Base-by-base conservation (phyloP, 768 basidiomycete genomes). In the Podaxis sp. region DNA sequence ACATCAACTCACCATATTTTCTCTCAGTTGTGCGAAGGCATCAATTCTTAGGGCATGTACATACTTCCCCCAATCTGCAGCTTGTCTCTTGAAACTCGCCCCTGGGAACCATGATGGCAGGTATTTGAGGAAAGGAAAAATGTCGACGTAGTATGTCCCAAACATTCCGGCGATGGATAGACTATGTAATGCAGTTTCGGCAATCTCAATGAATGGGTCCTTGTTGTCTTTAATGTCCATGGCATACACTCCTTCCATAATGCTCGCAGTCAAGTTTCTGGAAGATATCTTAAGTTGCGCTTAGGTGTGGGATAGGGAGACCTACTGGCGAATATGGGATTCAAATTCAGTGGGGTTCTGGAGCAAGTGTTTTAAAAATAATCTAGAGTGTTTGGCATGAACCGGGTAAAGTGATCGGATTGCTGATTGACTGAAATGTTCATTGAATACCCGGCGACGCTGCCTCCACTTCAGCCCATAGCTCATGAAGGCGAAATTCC, bases 381-480 rank as follows among this genome's bases (percentile, higher is more conserved):
- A 16, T 2, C 25, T 38, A 6, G 53, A 25, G 11, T 62, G 48
- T 18, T 38, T 11, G 23, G 50, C 21, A 11, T 53, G 27, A 71
- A 69, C 6, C 71, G 66, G 11, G 77, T 80, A 51, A 81, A 64
- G 13, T 72, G 72, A n/a, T 79, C 80, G 16, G 66, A 65, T 59
- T 61, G 36, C 58, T 42, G 44, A 63, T 52, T 57, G 58, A 55
- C 25, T 64, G 55, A 50, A 61, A 38, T 60, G 46, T 13, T 50
- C 38, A 28, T 47, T 53, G 40, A 59, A 50, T n/a, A 59, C 32
- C 16, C 57, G 14, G 13, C 60, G 50, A 13, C 57, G 50, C 37
- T 57, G 44, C 40, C 60, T 56, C 65, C 62, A 56, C 23, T 11
- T 28, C 16, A 21, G 25, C 4, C 37, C 50, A 21, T 50, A 53